Base-by-base conservation (phyloP, 257 asterid species). In the Gentiana dahurica region DNA sequence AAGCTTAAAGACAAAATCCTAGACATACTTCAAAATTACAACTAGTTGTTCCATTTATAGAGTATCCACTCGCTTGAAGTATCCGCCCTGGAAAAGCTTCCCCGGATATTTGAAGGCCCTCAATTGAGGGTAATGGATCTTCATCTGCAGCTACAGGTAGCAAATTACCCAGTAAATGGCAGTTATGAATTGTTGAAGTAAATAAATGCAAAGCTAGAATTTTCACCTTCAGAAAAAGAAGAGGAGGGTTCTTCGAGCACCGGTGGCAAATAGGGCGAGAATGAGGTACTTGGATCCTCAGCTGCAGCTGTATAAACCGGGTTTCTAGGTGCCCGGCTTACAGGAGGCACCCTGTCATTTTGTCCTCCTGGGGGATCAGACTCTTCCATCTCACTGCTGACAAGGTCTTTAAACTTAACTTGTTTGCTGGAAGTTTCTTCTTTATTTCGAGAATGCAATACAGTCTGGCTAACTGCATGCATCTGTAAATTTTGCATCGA, bases 211-310 rank as follows among this genome's bases (percentile, higher is more conserved):
- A 48, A 66, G 36, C 36, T 62, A 62, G 57, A 69, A 57, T 12
- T 62, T 52, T 60, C 33, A 92, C 97, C 99, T 78, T 92, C 99
- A 32, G 95, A 92, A 75, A 75, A 83, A 36, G 99, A 88, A 46
- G 98, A 83, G 37, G 94, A 77, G 68, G 93, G 97, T 68, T 88
- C 98, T 83, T 85, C 97, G 24, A 80, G 89, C 74, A 92, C 97
- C 52, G 97, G 90, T n/a, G 97, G 84, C 60, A 92, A 81, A 76
- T 70, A 75, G 51, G 92, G 86, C 64, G 89, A 78, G 75, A 73
- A 83, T 3, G 95, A 76, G 59, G 93, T 80, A 84, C 73, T 85
- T 61, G 97, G 90, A 68, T 92, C 99, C 62, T 87, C 97, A 44
- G 69, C 47, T 61, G 71, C 65, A 52, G 79, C 66, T 43, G 77